These are phyloP conservation scores for Begonia fuchsioides DNA, from an alignment of 306 rosid species.

Conservation along the genomic window DNA sequence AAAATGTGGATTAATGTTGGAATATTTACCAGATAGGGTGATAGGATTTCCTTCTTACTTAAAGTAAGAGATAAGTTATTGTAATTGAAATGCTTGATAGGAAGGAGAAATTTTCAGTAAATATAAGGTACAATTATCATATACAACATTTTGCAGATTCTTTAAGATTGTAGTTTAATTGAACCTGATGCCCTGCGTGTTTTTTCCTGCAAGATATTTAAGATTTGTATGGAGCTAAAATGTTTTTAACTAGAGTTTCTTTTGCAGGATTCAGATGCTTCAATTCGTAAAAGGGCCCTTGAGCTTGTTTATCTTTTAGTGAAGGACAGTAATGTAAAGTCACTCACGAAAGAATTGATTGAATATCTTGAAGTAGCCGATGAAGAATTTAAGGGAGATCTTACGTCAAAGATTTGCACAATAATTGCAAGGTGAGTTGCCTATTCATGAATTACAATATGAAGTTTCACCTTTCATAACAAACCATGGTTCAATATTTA, in stretches of 20 bases:
- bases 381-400: conserved; percentile 83
- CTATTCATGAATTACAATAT: not conserved
- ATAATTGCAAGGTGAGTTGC: conserved; percentile 75
- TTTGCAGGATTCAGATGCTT: conserved; percentile 88
- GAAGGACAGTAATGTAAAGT: conserved; percentile 78
- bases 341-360: conserved; percentile 77
- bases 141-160: not conserved
- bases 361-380: conserved; percentile 84
- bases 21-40: too few species aligned
- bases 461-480: too few species aligned
- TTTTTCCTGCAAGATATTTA: conserved; percentile 1
- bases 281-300: conserved; percentile 93
- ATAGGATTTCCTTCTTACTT: too few species aligned
- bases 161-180: not conserved
- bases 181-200: not conserved
- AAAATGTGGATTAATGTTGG: too few species aligned
- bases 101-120: too few species aligned
- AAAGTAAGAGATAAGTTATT: too few species aligned
- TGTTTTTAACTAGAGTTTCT: conserved; percentile 17
- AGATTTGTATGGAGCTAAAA: not conserved
- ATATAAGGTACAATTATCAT: too few species aligned
- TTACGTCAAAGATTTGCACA: conserved; percentile 85
- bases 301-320: conserved; percentile 85
- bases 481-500: too few species aligned
- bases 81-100: too few species aligned